These are phyloP conservation scores for Arachnomyces sp. DNA, from an alignment of 2,329 filamentous ascomycete genomes.

Conservation along the genomic window DNA sequence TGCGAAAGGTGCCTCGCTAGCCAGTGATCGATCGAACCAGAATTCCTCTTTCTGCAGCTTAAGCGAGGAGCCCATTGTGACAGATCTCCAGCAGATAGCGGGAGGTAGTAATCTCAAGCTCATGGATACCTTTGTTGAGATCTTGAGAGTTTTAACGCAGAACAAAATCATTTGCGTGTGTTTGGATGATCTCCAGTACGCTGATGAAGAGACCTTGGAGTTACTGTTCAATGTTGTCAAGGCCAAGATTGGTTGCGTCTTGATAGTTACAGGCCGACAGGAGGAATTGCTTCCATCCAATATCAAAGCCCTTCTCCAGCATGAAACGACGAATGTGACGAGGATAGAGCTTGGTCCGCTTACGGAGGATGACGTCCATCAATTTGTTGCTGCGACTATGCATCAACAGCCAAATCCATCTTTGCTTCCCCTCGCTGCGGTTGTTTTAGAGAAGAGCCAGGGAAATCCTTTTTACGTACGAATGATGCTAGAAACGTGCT, in stretches of 20 bases:
- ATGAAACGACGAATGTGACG: conserved; percentile 52
- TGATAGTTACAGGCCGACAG: conserved; percentile 68
- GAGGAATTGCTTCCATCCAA: conserved; percentile 51
- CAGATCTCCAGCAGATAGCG: conserved; percentile 32
- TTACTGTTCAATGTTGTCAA: conserved; percentile 72
- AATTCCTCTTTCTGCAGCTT: not conserved
- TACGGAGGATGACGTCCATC: conserved; percentile 66
- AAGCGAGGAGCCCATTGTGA: not conserved
- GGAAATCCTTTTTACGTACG: conserved; percentile 88
- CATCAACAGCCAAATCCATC: conserved; percentile 61
- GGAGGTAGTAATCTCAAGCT: conserved; percentile 55
- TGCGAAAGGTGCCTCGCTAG: not conserved
- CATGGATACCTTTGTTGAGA: conserved; percentile 81
- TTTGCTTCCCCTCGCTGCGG: conserved; percentile 66
- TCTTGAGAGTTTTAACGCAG: conserved; percentile 69
- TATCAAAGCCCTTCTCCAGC: conserved; percentile 32
- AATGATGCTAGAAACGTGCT: conserved; percentile 80
- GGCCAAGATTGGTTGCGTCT: conserved; percentile 69
- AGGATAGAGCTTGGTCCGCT: conserved; percentile 65
- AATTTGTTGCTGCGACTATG: conserved; percentile 75
- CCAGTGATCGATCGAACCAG: not conserved
- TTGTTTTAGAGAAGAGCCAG: conserved; percentile 79
- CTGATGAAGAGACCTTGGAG: conserved; percentile 78
- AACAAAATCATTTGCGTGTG: conserved; percentile 84
- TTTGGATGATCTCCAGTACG: conserved; percentile 83